phyloP scores from a whole-genome alignment of 176 grass and related monocot species.

The Eremochloa ophiuroides region DNA sequence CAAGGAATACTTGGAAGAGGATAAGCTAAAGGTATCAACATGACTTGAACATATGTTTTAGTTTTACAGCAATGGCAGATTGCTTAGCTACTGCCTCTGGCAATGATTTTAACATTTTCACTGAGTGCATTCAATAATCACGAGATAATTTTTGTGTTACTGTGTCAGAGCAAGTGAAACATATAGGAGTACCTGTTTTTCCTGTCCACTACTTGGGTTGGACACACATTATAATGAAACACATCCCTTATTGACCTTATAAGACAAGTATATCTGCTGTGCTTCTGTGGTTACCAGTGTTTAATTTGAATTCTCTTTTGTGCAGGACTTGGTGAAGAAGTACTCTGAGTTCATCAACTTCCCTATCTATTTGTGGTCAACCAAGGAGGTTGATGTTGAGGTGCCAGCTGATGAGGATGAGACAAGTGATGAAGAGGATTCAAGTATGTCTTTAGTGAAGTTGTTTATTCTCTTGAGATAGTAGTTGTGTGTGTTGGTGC shows the following conservation, averaged over 20 bases:
- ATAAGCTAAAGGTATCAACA: slow-evolving; percentile 98
- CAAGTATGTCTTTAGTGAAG: slow-evolving; percentile 31
- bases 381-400: slow-evolving; percentile 95
- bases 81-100: background rate
- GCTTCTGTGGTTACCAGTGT: background rate
- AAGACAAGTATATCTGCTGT: background rate
- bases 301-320: slow-evolving; percentile 10
- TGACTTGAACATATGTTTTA: too few relatives aligned
- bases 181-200: background rate
- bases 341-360: slow-evolving; percentile 99
- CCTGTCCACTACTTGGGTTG: background rate
- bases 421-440: slow-evolving; percentile 72
- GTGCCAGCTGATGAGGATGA: slow-evolving; percentile 89
- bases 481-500: background rate
- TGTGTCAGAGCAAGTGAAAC: background rate
- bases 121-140: background rate
- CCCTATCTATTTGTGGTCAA: slow-evolving; percentile 97
- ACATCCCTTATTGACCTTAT: background rate
- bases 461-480: background rate
- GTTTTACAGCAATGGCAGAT: background rate
- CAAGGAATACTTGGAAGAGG: slow-evolving; percentile 92
- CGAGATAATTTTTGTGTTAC: background rate
- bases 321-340: slow-evolving; percentile 89
- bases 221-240: background rate
- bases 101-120: background rate